phyloP scores from a whole-genome alignment of 225 moss, liverwort and hornwort species.

The Polytrichum commune region DNA sequence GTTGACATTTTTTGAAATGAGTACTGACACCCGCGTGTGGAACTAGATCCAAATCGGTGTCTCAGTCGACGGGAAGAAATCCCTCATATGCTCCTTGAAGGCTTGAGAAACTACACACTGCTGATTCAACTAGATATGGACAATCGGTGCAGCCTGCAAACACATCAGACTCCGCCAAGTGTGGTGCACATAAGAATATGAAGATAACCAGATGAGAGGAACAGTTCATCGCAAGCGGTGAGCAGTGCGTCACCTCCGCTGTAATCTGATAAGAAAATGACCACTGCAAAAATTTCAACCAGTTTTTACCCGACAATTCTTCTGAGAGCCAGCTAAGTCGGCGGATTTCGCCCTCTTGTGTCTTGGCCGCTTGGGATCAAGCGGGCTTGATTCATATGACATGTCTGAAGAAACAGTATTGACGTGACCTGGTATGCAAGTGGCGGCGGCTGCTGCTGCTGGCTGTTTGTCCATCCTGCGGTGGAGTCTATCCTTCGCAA shows the following conservation, averaged over 20 bases:
- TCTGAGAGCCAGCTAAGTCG: conserved; percentile 10
- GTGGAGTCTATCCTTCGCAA: conserved; percentile 34
- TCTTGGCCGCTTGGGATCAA: conserved; percentile 10
- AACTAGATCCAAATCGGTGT: too few species aligned
- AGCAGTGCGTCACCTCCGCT: conserved; percentile 11
- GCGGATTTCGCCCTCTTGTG: conserved; percentile 34
- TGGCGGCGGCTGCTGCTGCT: conserved; percentile 3
- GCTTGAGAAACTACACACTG: too few species aligned
- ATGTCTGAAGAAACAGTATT: conserved; percentile 35
- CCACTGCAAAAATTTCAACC: too few species aligned
- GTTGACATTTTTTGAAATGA: too few species aligned
- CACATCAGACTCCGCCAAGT: conserved; percentile 16
- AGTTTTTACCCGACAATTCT: conserved; percentile 22
- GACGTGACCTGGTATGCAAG: neutral
- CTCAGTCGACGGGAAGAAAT: too few species aligned
- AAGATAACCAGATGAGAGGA: conserved; percentile 8
- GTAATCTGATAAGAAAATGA: conserved; percentile 7
- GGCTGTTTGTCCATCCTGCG: conserved; percentile 12
- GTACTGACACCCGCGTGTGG: too few species aligned
- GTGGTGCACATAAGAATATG: conserved; percentile 19
- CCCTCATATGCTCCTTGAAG: too few species aligned
- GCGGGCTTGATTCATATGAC: conserved; percentile 18
- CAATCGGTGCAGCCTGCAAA: conserved; percentile 3
- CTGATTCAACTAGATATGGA: neutral
- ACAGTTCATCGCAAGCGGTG: conserved; percentile 6